phyloP scores from a whole-genome alignment of 192 early-diverging fungal species.

The Hyaloraphidium curvatum region DNA sequence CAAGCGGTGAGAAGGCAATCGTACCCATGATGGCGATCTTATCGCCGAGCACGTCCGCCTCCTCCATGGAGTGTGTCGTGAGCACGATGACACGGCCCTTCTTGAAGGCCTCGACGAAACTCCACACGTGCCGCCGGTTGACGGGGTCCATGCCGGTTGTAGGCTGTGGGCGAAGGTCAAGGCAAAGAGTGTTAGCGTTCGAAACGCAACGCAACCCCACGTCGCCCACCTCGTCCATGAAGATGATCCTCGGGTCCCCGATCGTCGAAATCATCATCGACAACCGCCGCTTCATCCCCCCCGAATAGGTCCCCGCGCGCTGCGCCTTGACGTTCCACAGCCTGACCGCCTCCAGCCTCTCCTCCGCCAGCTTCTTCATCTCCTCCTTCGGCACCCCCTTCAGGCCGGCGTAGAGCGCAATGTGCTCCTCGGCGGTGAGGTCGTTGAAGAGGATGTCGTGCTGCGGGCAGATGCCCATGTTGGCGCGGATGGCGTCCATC shows the following conservation, averaged over 20 bases:
- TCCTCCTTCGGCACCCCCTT: constrained; percentile 41
- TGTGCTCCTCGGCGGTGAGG: constrained; percentile 51
- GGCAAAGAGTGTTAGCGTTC: no score
- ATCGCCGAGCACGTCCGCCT: constrained; percentile 1
- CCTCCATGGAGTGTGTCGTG: constrained; percentile 3
- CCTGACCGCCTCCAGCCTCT: constrained; percentile 44
- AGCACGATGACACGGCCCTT: constrained; percentile 36
- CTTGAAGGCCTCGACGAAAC: constrained; percentile 61
- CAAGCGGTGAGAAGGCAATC: neutral
- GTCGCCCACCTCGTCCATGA: constrained; percentile 32
- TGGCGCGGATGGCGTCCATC: constrained; percentile 39
- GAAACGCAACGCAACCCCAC: neutral
- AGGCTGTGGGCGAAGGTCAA: constrained; percentile 24
- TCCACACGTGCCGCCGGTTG: constrained; percentile 58
- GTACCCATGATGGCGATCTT: neutral
- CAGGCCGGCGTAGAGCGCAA: constrained; percentile 49
- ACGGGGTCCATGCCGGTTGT: constrained; percentile 60
- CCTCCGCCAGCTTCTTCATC: constrained; percentile 32
- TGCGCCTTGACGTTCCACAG: constrained; percentile 42
- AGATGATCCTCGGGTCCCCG: constrained; percentile 44
- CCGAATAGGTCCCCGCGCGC: constrained; percentile 44
- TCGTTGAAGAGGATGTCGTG: constrained; percentile 58
- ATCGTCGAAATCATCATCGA: constrained; percentile 52
- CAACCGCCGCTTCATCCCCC: constrained; percentile 55
- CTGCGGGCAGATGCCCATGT: constrained; percentile 64